Conservation (phyloP, 306 rosid genomes). For the Castanopsis chinensis region DNA sequence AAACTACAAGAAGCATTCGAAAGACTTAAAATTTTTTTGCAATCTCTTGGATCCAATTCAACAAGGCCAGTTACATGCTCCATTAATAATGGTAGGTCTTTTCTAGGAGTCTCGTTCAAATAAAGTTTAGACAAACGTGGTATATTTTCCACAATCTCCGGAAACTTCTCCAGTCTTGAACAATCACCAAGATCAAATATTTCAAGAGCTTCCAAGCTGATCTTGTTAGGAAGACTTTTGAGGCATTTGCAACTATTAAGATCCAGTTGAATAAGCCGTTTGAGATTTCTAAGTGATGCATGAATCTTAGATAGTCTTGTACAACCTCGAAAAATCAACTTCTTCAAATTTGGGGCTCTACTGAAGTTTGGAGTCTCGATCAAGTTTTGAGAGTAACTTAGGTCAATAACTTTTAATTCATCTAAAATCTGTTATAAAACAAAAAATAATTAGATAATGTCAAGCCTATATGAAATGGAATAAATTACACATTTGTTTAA, state of each 20-base stretch:
- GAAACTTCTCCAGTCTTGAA: neutral
- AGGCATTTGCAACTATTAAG: neutral
- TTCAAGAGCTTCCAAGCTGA: neutral
- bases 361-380: too few relatives aligned
- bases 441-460: neutral
- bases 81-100: neutral
- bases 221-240: neutral
- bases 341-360: neutral
- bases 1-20: neutral
- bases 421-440: neutral
- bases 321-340: constrained; percentile 6
- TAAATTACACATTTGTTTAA: neutral
- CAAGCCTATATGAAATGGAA: too few relatives aligned
- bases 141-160: neutral
- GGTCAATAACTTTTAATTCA: neutral
- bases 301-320: neutral
- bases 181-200: constrained; percentile 16
- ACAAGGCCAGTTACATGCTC: neutral
- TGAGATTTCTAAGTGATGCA: constrained; percentile 17
- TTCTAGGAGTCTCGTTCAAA: neutral
- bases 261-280: neutral
- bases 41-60: neutral
- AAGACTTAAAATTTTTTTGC: neutral
- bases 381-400: neutral
- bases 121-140: neutral